Evolutionary conservation across 371 early-diverging fungal genomes (phyloP).

Genomic region (Saksenaea oblongispora): DNA sequence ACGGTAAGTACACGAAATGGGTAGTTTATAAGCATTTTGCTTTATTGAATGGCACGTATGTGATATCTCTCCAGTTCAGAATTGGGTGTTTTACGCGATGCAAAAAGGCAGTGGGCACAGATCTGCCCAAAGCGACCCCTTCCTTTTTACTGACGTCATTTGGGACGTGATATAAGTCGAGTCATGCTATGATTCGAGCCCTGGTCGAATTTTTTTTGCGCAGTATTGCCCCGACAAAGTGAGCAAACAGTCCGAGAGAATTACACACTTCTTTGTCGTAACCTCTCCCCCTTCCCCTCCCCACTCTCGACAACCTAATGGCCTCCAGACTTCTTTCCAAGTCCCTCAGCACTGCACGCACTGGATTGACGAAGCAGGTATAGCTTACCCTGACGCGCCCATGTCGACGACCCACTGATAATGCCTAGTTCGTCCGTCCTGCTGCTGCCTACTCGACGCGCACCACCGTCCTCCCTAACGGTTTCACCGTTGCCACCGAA

Average conservation of each 20-base stretch:
- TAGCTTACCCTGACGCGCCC: neutral
- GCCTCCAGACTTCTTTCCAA: slow-evolving; percentile 3
- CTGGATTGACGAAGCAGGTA: slow-evolving; percentile 3
- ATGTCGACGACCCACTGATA: no score
- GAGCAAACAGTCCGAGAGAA: neutral
- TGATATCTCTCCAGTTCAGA: no score
- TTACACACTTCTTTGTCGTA: slow-evolving; percentile 1
- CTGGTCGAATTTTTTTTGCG: neutral
- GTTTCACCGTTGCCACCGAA: slow-evolving; percentile 92
- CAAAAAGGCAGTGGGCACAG: no score
- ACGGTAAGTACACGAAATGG: no score
- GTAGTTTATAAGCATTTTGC: no score
- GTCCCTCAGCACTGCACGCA: neutral
- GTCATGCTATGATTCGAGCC: no score
- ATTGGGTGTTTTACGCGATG: no score
- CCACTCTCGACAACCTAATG: slow-evolving; percentile 2
- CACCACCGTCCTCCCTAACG: slow-evolving; percentile 83
- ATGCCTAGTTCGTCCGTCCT: slow-evolving; percentile 43
- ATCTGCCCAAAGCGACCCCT: no score
- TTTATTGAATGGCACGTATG: no score
- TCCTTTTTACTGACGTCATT: no score
- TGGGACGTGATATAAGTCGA: no score
- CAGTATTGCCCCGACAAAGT: neutral
- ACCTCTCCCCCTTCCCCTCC: neutral
- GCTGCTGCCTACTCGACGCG: slow-evolving; percentile 57